Conservation (phyloP, 2,329 filamentous ascomycete genomes). For the Talaromyces albobiverticillius region DNA sequence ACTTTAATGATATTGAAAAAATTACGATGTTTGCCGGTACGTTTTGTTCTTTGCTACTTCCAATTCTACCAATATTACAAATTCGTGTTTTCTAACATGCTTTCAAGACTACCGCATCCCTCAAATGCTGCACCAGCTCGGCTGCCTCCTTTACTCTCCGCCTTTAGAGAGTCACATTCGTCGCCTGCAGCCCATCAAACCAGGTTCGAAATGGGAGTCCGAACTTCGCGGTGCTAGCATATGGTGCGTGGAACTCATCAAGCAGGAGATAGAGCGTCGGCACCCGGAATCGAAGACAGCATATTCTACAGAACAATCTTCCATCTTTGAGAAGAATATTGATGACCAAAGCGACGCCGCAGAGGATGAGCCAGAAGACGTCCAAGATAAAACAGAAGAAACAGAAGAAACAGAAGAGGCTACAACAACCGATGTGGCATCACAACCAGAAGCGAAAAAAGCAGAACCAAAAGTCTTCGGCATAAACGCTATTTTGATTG, state of each 20-base stretch:
- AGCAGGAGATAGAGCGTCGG: slow-evolving; percentile 70
- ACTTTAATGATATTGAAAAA: slow-evolving; percentile 86
- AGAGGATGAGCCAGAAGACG: not conserved
- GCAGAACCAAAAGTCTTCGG: slow-evolving; percentile 32
- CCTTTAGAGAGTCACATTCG: slow-evolving; percentile 69
- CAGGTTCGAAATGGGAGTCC: slow-evolving; percentile 75
- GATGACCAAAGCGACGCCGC: slow-evolving; percentile 12
- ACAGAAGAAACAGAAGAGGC: not conserved
- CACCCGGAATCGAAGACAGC: slow-evolving; percentile 57
- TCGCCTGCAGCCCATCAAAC: slow-evolving; percentile 61
- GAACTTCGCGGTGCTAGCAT: slow-evolving; percentile 92
- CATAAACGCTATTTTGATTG: slow-evolving; percentile 86
- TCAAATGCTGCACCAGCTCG: slow-evolving; percentile 81
- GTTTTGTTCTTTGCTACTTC: not conserved
- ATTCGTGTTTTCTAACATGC: not conserved
- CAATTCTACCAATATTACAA: not conserved
- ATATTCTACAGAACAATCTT: slow-evolving; percentile 10
- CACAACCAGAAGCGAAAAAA: not conserved
- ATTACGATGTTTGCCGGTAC: slow-evolving; percentile 91
- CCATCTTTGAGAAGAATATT: not conserved
- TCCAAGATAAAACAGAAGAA: not conserved
- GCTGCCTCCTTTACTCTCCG: slow-evolving; percentile 81
- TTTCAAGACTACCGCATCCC: slow-evolving; percentile 82
- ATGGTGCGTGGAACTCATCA: slow-evolving; percentile 90
- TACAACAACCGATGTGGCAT: not conserved